Base-by-base conservation (phyloP, 192 early-diverging fungal species). In the Coemansia sp. region DNA sequence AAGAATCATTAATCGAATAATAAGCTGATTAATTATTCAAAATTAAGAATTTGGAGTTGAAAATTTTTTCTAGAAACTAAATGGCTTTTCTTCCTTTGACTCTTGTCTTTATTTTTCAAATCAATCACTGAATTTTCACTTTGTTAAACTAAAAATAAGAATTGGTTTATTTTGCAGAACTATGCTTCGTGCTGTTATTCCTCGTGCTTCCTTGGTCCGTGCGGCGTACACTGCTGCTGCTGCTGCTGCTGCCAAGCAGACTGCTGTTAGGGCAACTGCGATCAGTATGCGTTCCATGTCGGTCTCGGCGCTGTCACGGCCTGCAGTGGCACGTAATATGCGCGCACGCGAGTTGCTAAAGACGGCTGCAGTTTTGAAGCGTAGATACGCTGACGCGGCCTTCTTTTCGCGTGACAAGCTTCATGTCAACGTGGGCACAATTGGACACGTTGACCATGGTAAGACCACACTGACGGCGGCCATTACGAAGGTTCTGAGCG, bases 381-480 rank as follows among this genome's bases (percentile, higher is more conserved):
- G 73, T 33, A 38, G 62, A 1, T 77, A 83, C 53, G 68, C 86
- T n/a, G 86, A 88, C 37, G 53, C 73, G 29, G 56, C 59, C 14
- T 82, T 88, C 54, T 98, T 84, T 79, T 60, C 82, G 29, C 86
- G 94, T 49, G 60, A 62, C 18, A 99, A 99, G 85, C 96, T 92
- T 7, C 96, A 99, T 78, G 85, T 99, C 69, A 99, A 99, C 81
- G 92, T 99, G 61, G 94, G 94, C 56, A 97, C 94, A 31, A 97
- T 98, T 64, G 96, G 96, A 40, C 96, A 99, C 79, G 94, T 99
- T 58, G 94, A 99, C 72, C 94, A 97, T 84, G 94, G 93, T 51
- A 99, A 96, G 84, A 95, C 96, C 21, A 95, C 96, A 27, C 87
- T 97, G 64, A 95, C 96, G 14, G 96, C 96, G 31, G 96, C 96